A percentile compares a stretch with the other conserved stretches of the same genome.
These are phyloP conservation scores for Chenopodium suecicum DNA, from an alignment of 148 eudicot species.

Conservation along the genomic window DNA sequence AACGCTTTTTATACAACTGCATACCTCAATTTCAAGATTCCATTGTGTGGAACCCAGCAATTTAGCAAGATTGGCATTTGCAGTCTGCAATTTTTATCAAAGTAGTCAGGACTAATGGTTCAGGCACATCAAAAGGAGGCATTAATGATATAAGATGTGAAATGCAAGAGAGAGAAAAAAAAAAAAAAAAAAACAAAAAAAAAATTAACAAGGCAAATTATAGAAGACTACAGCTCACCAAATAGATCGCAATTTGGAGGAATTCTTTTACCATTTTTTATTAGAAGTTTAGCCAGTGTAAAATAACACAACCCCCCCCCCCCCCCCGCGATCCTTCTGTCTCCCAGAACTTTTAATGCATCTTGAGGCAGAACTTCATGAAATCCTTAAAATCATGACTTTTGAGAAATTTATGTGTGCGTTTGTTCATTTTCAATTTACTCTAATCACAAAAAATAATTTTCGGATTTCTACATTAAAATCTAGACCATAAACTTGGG, in stretches of 20 bases:
- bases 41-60: slow-evolving; percentile 77
- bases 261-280: too few relatives aligned
- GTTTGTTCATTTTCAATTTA: too few relatives aligned
- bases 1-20: background rate
- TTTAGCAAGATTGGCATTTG: slow-evolving; percentile 86
- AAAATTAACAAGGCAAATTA: background rate
- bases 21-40: slow-evolving; percentile 92
- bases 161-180: background rate
- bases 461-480: too few relatives aligned
- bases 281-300: background rate
- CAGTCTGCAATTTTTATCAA: slow-evolving; percentile 56
- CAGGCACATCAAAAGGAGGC: slow-evolving; percentile 12
- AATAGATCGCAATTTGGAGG: background rate
- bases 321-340: background rate
- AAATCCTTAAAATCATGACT: too few relatives aligned
- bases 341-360: too few relatives aligned
- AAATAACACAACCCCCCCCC: background rate
- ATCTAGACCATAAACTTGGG: background rate
- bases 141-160: slow-evolving; percentile 1
- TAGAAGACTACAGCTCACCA: slow-evolving; percentile 1
- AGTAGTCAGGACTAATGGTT: slow-evolving; percentile 16
- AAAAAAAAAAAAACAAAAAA: background rate
- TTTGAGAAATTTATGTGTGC: too few relatives aligned
- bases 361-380: too few relatives aligned
- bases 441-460: too few relatives aligned